These are phyloP conservation scores for Monosporozyma servazzii DNA, from an alignment of 805 yeast species.

Conservation along the genomic window DNA sequence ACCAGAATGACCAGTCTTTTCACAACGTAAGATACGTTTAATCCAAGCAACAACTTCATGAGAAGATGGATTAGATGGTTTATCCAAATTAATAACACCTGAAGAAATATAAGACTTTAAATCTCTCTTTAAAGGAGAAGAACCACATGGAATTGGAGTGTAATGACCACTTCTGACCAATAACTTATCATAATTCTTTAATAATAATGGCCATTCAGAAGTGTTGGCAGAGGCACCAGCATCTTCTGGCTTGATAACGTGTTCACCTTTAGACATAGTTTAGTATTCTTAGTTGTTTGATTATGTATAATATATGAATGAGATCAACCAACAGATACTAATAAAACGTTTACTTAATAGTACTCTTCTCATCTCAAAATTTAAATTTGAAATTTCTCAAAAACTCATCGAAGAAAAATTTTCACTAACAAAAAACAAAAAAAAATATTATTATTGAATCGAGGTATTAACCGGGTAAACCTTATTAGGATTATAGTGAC, in stretches of 20 bases:
- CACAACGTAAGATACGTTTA: constrained; percentile 88
- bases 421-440: background rate
- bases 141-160: constrained; percentile 94
- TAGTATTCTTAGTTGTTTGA: background rate
- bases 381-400: background rate
- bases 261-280: constrained; percentile 50
- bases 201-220: constrained; percentile 88
- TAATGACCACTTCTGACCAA: constrained; percentile 94
- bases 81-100: constrained; percentile 95
- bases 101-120: constrained; percentile 80
- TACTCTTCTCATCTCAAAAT: background rate
- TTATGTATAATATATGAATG: background rate
- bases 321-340: background rate
- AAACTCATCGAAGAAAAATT: constrained; percentile 4
- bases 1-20: constrained; percentile 98
- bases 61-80: constrained; percentile 96
- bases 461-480: background rate
- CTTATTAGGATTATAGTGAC: background rate
- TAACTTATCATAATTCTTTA: constrained; percentile 89
- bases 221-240: constrained; percentile 75
- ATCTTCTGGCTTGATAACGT: constrained; percentile 80
- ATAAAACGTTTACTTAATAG: background rate
- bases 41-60: constrained; percentile 99
- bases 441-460: background rate
- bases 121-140: constrained; percentile 91